These are phyloP conservation scores for Glarea lozoyensis DNA, from an alignment of 495 filamentous ascomycete genomes.

Conservation along the genomic window DNA sequence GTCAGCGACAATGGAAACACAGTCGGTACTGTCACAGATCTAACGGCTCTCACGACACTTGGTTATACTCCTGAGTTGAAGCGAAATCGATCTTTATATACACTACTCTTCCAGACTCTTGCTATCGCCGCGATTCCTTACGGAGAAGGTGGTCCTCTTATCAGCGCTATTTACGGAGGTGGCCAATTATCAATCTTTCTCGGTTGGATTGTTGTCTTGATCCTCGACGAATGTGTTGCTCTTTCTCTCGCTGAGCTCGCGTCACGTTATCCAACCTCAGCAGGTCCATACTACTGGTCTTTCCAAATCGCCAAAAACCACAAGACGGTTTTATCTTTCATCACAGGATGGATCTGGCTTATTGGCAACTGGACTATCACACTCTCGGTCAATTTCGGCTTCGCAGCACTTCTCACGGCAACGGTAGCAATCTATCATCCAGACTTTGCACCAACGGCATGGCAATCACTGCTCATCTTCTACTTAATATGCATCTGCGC, in stretches of 20 bases:
- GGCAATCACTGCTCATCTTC: slow-evolving; percentile 33
- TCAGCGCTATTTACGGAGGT: slow-evolving; percentile 30
- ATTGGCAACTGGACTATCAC: slow-evolving; percentile 23
- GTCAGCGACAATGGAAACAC: not conserved
- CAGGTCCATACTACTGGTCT: slow-evolving; percentile 43
- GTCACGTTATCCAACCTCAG: slow-evolving; percentile 40
- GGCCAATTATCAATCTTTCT: slow-evolving; percentile 41
- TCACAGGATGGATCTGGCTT: slow-evolving; percentile 23
- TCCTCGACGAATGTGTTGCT: slow-evolving; percentile 27
- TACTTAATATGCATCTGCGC: slow-evolving; percentile 32
- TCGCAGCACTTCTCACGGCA: slow-evolving; percentile 25
- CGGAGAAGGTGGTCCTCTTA: slow-evolving; percentile 35
- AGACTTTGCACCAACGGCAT: slow-evolving; percentile 13
- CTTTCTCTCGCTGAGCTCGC: slow-evolving; percentile 38
- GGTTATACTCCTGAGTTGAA: slow-evolving; percentile 34
- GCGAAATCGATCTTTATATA: slow-evolving; percentile 38
- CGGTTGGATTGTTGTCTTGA: slow-evolving; percentile 33
- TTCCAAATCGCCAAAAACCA: slow-evolving; percentile 34
- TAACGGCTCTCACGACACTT: slow-evolving; percentile 19
- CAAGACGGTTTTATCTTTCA: slow-evolving; percentile 36
- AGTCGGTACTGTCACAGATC: slow-evolving; percentile 11
- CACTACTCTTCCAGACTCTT: slow-evolving; percentile 34
- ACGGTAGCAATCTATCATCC: slow-evolving; percentile 24
- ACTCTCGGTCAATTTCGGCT: slow-evolving; percentile 34
- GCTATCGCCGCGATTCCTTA: slow-evolving; percentile 40